Evolutionary conservation across 345 rosid species (phyloP), one percentile per base, ranked within the genome.

Genomic region (Acer negundo): DNA sequence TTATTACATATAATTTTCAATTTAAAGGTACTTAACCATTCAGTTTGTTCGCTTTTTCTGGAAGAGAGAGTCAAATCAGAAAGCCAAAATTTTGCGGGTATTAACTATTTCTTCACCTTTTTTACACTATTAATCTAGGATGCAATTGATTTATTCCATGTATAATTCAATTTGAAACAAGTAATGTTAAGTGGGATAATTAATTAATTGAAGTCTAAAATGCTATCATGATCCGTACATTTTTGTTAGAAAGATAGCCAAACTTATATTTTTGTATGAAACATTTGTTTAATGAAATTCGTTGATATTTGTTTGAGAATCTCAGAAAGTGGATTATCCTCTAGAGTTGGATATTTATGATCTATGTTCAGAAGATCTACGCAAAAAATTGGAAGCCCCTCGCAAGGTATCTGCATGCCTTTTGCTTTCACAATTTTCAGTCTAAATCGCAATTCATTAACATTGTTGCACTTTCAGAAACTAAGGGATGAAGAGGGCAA

Each of bases 31-130:
- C 84, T 81, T 93, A 85, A 94, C 98, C n/a, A 87, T 97, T 85
- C 99, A 97, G 86, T 94, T 97, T 86, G 98, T 97, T 69, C 96
- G 97, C 0, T 97, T 97, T 87, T 97, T 97, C 92, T 97, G 98
- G 99, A 97, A 94, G 89, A 89, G 99, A 82, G 99, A 97, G 78
- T 91, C 96, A 62, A 97, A 94, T 87, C 98, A 94, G 86, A 97
- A 97, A 82, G 99, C 98, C 70, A 97, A 97, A 86, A 97, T 97
- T 80, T 87, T 97, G 76, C 86, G 97, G 91, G 99, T 97, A 86
- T 46, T 69, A 6, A 53, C n/a, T 63, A 58, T 72, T 69, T 72
- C 26, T 44, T 66, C 74, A 65, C n/a, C 67, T 78, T 61, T 28
- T 26, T 9, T 63, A 10, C 26, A 65, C 10, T 15, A 35, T 13